Percentiles rank a stretch among this genome's conserved stretches.
Evolutionary conservation across 2,329 filamentous ascomycete genomes (phyloP).

Genomic region (Colletotrichum chrysophilum): DNA sequence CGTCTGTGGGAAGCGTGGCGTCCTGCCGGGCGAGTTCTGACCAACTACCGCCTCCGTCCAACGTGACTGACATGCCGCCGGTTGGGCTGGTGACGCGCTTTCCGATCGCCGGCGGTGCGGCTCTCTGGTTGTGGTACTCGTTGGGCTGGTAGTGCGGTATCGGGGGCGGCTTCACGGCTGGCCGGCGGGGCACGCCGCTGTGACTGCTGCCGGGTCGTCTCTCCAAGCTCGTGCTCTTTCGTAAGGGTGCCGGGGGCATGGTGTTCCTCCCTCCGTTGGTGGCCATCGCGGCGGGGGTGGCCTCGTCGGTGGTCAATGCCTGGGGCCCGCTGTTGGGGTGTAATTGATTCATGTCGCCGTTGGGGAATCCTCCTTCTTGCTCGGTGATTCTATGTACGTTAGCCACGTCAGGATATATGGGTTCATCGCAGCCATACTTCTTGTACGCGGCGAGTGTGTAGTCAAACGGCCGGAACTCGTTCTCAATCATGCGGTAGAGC

Average conservation of each 20-base stretch:
- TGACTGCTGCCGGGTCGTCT: conserved; percentile 22
- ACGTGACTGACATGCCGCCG: conserved; percentile 88
- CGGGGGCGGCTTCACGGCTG: conserved; percentile 30
- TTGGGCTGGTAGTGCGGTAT: conserved; percentile 52
- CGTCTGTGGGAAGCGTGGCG: conserved; percentile 73
- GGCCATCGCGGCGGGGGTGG: conserved; percentile 42
- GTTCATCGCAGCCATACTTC: conserved; percentile 55
- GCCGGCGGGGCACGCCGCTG: conserved; percentile 16
- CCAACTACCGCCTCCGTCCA: conserved; percentile 91
- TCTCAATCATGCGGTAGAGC: conserved; percentile 92
- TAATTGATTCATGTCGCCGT: background rate
- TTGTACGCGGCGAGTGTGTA: conserved; percentile 85
- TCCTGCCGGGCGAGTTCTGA: conserved; percentile 88
- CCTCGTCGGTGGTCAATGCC: conserved; percentile 58
- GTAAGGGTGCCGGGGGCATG: conserved; percentile 6
- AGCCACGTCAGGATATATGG: conserved; percentile 1
- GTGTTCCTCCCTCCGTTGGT: conserved; percentile 24
- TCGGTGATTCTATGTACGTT: conserved; percentile 12
- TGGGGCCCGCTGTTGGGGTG: conserved; percentile 36
- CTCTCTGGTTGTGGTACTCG: conserved; percentile 42
- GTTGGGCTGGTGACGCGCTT: conserved; percentile 77
- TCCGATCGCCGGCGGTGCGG: conserved; percentile 53
- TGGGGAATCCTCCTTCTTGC: conserved; percentile 12
- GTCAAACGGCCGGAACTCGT: conserved; percentile 92
- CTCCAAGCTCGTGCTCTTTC: conserved; percentile 19